Conservation (phyloP, 139 green algal genomes). For the Coelastrella sp. region DNA sequence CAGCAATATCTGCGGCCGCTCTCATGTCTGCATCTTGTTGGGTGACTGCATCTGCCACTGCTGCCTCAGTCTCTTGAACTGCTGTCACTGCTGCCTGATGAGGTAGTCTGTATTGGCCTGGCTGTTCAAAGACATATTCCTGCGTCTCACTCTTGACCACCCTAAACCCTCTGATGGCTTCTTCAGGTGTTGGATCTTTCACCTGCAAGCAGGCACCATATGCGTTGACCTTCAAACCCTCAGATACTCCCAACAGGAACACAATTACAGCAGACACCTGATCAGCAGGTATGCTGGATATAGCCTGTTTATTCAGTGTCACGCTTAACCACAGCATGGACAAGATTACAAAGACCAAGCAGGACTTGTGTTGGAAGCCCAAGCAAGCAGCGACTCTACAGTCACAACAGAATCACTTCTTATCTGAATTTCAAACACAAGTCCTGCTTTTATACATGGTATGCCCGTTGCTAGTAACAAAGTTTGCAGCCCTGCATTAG, state of each 20-base stretch:
- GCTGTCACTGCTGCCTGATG: conserved; percentile 20
- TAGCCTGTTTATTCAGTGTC: too few species aligned
- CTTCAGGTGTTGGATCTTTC: conserved; percentile 66
- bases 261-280: not conserved
- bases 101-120: conserved; percentile 52
- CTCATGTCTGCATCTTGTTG: not conserved
- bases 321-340: too few species aligned
- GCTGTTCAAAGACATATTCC: conserved; percentile 61
- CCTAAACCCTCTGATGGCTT: conserved; percentile 77
- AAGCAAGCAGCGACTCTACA: too few species aligned
- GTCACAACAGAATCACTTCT: too few species aligned
- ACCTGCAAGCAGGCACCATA: conserved; percentile 36
- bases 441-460: too few species aligned
- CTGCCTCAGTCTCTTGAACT: not conserved
- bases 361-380: too few species aligned
- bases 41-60: not conserved
- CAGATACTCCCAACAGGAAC: not conserved
- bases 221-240: not conserved
- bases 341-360: too few species aligned
- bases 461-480: too few species aligned
- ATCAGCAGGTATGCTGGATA: too few species aligned
- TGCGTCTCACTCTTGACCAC: conserved; percentile 63
- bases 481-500: too few species aligned
- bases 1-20: conserved; percentile 1
- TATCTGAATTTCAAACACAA: too few species aligned